Base-by-base conservation (phyloP, 179 eudicot species). In the Silene vulgaris region DNA sequence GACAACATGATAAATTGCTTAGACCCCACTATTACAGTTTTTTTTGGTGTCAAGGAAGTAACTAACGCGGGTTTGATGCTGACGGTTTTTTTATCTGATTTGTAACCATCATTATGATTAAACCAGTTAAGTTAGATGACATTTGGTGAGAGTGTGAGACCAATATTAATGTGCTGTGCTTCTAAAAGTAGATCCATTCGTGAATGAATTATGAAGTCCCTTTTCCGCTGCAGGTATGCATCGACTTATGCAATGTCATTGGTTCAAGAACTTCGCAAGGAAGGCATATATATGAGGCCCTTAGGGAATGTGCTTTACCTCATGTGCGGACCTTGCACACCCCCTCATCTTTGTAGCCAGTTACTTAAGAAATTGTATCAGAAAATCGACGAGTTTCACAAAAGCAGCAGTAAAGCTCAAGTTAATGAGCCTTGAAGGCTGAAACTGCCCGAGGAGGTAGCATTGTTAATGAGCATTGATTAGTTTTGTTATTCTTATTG, bases 261-360 rank as follows among this genome's bases (percentile, higher is more conserved):
- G n/a, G 68, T 95, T 43, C 75, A 84, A 76, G 81, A 83, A 81
- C 96, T 95, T 54, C 87, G 88, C 0, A 88, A 87, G 76, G 97
- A 93, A 81, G 99, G 97, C 45, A 84, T 95, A 73, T 93, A 83
- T 78, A 83, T 74, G 87, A 85, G 99, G 85, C 97, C 99, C 28
- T 78, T 95, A 28, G 99, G 99, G 12, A 93, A 95, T 73, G 97
- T 95, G 43, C 84, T 90, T 35, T 95, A 95, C 78, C 79, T 93
- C 20, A 89, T 95, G 97, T 89, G 97, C 43, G 97, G 97, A 40
- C 99, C 97, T 23, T 89, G 90, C 84, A 84, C 97, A 1, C 81
- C 91, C 59, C 87, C 97, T 29, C 75, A 61, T 19, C 78, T 74
- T 7, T 93, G 97, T 86, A 60, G 23, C n/a, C 78, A 78, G 60